These are phyloP conservation scores for Teratosphaeria zuluensis DNA, from an alignment of 2,329 filamentous ascomycete species.

Conservation along the genomic window DNA sequence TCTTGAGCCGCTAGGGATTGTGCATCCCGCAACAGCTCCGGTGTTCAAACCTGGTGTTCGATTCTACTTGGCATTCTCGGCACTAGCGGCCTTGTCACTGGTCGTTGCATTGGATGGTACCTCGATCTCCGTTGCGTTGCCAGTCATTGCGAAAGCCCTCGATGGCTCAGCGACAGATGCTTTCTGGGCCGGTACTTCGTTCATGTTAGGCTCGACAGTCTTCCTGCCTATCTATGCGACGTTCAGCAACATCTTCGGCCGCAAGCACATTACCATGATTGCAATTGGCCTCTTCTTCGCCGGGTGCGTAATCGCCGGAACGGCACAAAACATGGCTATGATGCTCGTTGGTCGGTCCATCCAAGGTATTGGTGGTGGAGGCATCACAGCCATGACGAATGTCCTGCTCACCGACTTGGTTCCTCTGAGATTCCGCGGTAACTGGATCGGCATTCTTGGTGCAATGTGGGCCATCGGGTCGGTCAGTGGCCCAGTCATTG, in stretches of 20 bases:
- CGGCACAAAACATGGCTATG: background rate
- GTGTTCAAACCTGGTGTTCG: background rate
- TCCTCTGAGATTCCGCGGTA: constrained; percentile 49
- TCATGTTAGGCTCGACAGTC: constrained; percentile 2
- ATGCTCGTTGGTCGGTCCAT: constrained; percentile 3
- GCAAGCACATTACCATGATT: constrained; percentile 2
- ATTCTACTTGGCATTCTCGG: constrained; percentile 5
- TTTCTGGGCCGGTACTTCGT: constrained; percentile 6
- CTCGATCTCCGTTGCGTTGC: constrained; percentile 3
- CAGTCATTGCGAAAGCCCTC: constrained; percentile 2
- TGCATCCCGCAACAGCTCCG: background rate
- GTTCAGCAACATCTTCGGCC: constrained; percentile 4
- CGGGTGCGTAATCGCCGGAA: background rate
- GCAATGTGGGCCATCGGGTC: constrained; percentile 38
- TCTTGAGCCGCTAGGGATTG: background rate
- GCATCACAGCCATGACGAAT: constrained; percentile 50
- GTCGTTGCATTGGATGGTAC: constrained; percentile 6
- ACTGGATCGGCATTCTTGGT: constrained; percentile 39
- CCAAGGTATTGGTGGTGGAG: constrained; percentile 18
- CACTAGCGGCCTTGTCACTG: constrained; percentile 1
- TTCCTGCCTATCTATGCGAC: constrained; percentile 5
- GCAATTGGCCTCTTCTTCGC: background rate
- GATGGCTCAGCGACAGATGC: constrained; percentile 5
- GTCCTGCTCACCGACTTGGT: constrained; percentile 54
- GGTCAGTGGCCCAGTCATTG: constrained; percentile 38